phyloP scores from a whole-genome alignment of 495 filamentous ascomycete genomes.

The Trichoderma virens region DNA sequence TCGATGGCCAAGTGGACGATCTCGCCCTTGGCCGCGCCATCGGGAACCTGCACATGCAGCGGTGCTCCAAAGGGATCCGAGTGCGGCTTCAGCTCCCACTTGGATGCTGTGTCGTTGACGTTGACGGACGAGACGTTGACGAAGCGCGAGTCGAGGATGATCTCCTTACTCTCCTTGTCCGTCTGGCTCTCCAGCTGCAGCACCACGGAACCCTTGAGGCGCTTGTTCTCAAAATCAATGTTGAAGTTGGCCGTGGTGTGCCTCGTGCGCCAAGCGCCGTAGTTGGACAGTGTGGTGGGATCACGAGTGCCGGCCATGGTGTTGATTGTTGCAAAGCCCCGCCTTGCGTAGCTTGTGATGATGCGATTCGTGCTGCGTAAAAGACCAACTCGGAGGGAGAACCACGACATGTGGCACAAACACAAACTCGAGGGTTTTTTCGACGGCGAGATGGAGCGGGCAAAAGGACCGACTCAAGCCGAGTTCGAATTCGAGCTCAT shows the following conservation, averaged over 20 bases:
- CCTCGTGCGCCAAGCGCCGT: slow-evolving; percentile 71
- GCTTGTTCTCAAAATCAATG: slow-evolving; percentile 71
- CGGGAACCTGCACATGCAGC: slow-evolving; percentile 61
- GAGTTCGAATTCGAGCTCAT: not conserved
- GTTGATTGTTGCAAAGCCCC: slow-evolving; percentile 21
- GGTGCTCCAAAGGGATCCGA: slow-evolving; percentile 73
- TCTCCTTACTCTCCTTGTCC: slow-evolving; percentile 58
- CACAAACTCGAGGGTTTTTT: not conserved
- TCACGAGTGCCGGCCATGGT: slow-evolving; percentile 58
- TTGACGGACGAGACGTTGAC: slow-evolving; percentile 62
- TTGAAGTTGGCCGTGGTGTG: slow-evolving; percentile 72
- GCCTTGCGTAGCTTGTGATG: not conserved
- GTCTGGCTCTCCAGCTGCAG: slow-evolving; percentile 67
- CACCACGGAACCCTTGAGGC: slow-evolving; percentile 65
- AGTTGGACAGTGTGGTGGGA: slow-evolving; percentile 88
- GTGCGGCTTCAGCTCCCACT: slow-evolving; percentile 63
- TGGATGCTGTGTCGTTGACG: slow-evolving; percentile 43
- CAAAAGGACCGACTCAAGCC: slow-evolving; percentile 7
- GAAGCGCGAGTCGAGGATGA: slow-evolving; percentile 81
- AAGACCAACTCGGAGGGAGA: slow-evolving; percentile 1
- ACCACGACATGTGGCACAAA: slow-evolving; percentile 7
- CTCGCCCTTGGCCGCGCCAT: slow-evolving; percentile 53
- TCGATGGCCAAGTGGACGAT: slow-evolving; percentile 54
- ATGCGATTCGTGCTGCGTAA: slow-evolving; percentile 4
- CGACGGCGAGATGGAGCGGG: not conserved